Evolutionary conservation across 2,329 filamentous ascomycete genomes (phyloP).

Genomic region (Ceratocystis smalleyi): DNA sequence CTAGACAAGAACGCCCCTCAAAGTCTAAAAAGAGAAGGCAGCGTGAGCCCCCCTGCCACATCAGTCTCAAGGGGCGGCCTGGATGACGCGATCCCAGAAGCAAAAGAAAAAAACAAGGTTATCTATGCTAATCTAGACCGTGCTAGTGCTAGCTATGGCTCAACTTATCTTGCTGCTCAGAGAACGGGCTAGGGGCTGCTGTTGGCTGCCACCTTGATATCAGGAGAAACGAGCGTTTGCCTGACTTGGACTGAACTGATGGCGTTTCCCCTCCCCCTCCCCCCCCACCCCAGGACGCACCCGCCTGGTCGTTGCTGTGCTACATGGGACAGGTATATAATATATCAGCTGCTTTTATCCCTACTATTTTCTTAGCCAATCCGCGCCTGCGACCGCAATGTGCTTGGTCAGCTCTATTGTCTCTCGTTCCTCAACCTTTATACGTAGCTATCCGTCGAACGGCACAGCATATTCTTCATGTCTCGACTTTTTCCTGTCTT

Average conservation of each 20-base stretch:
- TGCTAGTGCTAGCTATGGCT: background rate
- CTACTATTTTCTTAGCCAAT: too few relatives aligned
- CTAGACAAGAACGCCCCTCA: background rate
- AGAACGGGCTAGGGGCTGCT: too few relatives aligned
- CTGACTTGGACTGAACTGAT: background rate
- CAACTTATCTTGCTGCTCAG: background rate
- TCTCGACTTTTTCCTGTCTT: background rate
- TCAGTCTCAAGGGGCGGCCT: background rate
- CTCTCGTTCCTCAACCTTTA: background rate
- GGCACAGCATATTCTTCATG: background rate
- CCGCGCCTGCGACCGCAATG: too few relatives aligned
- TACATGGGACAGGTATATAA: background rate
- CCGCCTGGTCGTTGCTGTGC: background rate
- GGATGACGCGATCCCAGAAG: background rate
- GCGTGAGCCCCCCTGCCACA: background rate
- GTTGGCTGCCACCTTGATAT: background rate
- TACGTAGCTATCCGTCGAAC: background rate
- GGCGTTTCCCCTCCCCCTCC: background rate
- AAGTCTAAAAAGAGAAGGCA: background rate
- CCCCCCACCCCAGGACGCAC: background rate
- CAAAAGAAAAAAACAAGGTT: background rate
- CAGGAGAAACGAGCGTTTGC: background rate
- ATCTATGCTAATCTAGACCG: background rate
- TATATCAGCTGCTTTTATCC: too few relatives aligned
- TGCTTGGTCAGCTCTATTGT: background rate